Base-by-base conservation (phyloP, 2,329 filamentous ascomycete genomes). In the Endocalyx cinctus region DNA sequence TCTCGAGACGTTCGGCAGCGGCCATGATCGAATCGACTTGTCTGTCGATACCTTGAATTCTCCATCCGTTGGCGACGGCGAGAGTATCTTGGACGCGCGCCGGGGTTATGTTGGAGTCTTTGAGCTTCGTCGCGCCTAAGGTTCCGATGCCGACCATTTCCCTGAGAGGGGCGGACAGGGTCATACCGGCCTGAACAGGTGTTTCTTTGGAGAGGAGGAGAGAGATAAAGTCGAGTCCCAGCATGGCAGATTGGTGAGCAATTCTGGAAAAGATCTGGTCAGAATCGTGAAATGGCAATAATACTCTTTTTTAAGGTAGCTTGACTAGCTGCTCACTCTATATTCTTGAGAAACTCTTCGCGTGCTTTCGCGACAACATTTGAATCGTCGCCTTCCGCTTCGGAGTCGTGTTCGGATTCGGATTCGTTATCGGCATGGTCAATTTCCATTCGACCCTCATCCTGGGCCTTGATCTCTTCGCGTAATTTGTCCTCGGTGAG, bases 161-260 rank as follows among this genome's bases (percentile, higher is more conserved):
- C 50, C 84, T 84, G 14, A 94, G 66, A 14, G 68, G 70, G 11
- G 77, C 72, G 1, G 84, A 87, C 41, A 95, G 73, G 5, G 86
- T 86, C 29, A 69, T 59, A 46, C 79, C 70, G 5, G 82, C 85
- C 43, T 82, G 77, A 7, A 74, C 76, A 1, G 86, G 84, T n/a
- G 70, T 70, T 52, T 92, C 77, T 56, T 88, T 89, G n/a, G 86
- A 87, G 12, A 92, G 69, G 1, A 94, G 70, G 6, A 94, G 73
- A 18, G 88, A 94, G 35, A 94, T 65, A 49, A 89, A 86, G 57
- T 95, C 87, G 49, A 94, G 77, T 6, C 82, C 79, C 39, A 85
- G 71, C 53, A 84, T 69, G 25, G 81, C 72, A 34, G 77, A 74
- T 45, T 82, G 75, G 35, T 76, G 67, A 10, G 68, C 68, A 6